Base-by-base conservation (phyloP, 257 asterid genomes). In the Sherardia arvensis region DNA sequence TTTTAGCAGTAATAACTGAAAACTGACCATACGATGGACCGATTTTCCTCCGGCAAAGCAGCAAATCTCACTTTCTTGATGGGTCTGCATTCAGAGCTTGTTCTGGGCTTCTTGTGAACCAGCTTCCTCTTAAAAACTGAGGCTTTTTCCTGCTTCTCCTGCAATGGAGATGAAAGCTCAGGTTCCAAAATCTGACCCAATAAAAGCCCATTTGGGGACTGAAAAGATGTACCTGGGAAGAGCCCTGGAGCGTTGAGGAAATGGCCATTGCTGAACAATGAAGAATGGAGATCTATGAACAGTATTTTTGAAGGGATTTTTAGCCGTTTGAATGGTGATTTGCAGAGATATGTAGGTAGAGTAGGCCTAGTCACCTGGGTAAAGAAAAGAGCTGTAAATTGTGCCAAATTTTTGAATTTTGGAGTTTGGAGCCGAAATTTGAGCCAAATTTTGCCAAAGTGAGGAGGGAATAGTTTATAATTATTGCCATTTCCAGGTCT, bases 181-280 rank as follows among this genome's bases (percentile, higher is more conserved):
- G n/a, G 51, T 14, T 6, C 4, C 4, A 43, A 62, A 15, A 5
- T 14, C 4, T 14, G 17, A 66, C n/a, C 15, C 22, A 29, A 15
- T 1, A 30, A 11, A 17, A n/a, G 20, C 51, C 51, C 51, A 15
- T 43, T 43, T 43, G 51, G 12, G 4, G 51, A 43, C 20, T 14
- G 20, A 21, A 4, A 10, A 7, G 45, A 8, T 20, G 32, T 36
- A 69, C 78, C 76, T 76, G 62, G 10, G 69, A 36, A 59, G 75
- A 29, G 47, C 70, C 64, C 34, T 57, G 30, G 23, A 20, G 29
- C 2, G 64, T 33, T 59, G 67, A 55, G 40, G 78, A 27, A 3
- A 48, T 23, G 4, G 67, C 76, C 81, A 73, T 43, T 43, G 20
- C 4, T 43, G 21, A 4, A 43, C 20, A 43, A 4, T 3, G 20